Evolutionary conservation across 495 filamentous ascomycete species (phyloP).

Genomic region (Annulohypoxylon stygium): DNA sequence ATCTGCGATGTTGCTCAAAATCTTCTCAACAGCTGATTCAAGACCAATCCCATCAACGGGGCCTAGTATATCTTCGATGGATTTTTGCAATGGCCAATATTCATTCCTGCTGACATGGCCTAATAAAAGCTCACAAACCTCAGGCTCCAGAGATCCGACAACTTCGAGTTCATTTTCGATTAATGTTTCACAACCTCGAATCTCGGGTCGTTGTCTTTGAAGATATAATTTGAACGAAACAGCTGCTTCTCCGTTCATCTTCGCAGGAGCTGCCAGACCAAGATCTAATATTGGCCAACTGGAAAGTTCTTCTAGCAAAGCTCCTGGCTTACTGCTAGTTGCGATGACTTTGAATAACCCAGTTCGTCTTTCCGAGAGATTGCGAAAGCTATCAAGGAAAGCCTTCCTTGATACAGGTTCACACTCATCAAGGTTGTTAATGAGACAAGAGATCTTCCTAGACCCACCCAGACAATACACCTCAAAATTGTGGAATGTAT

Average conservation of each 20-base stretch:
- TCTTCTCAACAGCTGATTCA: slow-evolving; percentile 3
- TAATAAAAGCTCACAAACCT: slow-evolving; percentile 9
- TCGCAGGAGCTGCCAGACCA: background rate
- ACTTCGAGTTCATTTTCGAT: slow-evolving; percentile 2
- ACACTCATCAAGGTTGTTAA: slow-evolving; percentile 42
- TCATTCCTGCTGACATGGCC: slow-evolving; percentile 1
- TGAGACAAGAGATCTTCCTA: slow-evolving; percentile 27
- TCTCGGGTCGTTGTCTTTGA: background rate
- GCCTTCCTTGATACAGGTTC: slow-evolving; percentile 16
- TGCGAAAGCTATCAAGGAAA: slow-evolving; percentile 19
- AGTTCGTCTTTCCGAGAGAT: slow-evolving; percentile 13
- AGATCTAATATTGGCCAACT: slow-evolving; percentile 12
- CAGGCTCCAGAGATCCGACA: background rate
- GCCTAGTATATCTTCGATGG: slow-evolving; percentile 6
- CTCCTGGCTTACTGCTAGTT: slow-evolving; percentile 17
- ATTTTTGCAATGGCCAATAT: slow-evolving; percentile 10
- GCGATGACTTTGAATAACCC: slow-evolving; percentile 27
- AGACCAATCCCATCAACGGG: background rate
- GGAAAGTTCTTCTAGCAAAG: slow-evolving; percentile 17
- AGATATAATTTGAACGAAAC: background rate
- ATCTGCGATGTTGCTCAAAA: slow-evolving; percentile 17
- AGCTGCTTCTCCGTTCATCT: too few relatives aligned
- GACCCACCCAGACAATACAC: background rate
- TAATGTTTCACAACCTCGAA: background rate
- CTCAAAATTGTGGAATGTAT: slow-evolving; percentile 3